Percentiles rank a stretch among this genome's conserved stretches.
Evolutionary conservation across 2,329 filamentous ascomycete species (phyloP).

Genomic region (Chaetothyriales sp.): DNA sequence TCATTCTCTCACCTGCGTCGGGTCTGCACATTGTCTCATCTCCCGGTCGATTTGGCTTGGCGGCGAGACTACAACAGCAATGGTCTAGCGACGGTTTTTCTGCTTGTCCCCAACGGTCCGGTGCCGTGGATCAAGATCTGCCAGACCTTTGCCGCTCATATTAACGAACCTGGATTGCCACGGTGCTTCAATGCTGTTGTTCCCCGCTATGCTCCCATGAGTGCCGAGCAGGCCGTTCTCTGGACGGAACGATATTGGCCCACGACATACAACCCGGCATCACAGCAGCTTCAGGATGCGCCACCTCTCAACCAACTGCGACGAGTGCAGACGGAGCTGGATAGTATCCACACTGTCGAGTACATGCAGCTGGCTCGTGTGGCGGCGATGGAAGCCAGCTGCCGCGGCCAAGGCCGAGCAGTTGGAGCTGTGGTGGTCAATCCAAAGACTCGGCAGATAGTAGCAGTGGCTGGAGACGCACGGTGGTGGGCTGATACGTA

Average conservation of each 20-base stretch:
- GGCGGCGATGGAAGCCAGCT: constrained; percentile 27
- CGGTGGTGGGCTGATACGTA: constrained; percentile 20
- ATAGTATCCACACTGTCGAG: constrained; percentile 21
- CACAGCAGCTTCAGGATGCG: constrained; percentile 29
- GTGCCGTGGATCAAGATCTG: constrained; percentile 18
- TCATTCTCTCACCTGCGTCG: constrained; percentile 19
- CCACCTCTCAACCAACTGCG: constrained; percentile 28
- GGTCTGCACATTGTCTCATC: constrained; percentile 13
- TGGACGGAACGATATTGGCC: constrained; percentile 33
- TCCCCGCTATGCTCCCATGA: constrained; percentile 29
- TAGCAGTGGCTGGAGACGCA: constrained; percentile 33
- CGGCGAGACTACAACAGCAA: constrained; percentile 16
- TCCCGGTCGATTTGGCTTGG: constrained; percentile 16
- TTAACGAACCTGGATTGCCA: constrained; percentile 25
- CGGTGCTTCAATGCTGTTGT: constrained; percentile 22
- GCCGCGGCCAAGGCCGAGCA: constrained; percentile 25
- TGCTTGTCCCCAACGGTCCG: constrained; percentile 29
- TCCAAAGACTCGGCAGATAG: constrained; percentile 26
- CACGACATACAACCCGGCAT: constrained; percentile 31
- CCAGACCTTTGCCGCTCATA: constrained; percentile 23
- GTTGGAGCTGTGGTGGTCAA: constrained; percentile 35
- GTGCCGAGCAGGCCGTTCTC: constrained; percentile 26
- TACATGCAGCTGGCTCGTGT: constrained; percentile 29
- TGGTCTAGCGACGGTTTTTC: constrained; percentile 25
- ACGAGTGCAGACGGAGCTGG: constrained; percentile 24